These are phyloP conservation scores for Rhododendron williamsianum DNA, from an alignment of 148 eudicot genomes.

Conservation along the genomic window DNA sequence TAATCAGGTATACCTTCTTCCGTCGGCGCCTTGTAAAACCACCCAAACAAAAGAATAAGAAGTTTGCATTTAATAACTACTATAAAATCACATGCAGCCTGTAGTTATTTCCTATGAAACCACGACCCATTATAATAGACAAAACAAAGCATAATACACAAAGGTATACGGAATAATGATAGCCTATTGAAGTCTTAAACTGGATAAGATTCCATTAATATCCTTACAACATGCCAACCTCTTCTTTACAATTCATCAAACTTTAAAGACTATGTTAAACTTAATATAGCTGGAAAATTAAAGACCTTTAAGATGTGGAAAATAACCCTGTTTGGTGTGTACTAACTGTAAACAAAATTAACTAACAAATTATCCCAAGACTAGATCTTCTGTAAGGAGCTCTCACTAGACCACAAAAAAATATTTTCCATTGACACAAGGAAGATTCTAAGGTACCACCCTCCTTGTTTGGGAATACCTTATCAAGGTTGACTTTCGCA, in stretches of 20 bases:
- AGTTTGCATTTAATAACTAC: too few relatives aligned
- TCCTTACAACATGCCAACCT: not conserved
- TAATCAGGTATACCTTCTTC: slow-evolving; percentile 17
- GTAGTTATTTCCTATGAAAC: not conserved
- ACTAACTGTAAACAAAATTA: too few relatives aligned
- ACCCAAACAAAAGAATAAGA: too few relatives aligned
- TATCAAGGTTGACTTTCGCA: too few relatives aligned
- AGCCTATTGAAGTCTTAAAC: not conserved
- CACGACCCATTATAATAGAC: not conserved
- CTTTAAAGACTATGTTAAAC: not conserved
- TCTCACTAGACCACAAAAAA: too few relatives aligned
- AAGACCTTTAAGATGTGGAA: not conserved
- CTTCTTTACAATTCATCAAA: not conserved
- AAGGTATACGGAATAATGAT: not conserved
- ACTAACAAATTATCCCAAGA: too few relatives aligned
- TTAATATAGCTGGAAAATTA: not conserved
- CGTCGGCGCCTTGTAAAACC: slow-evolving; percentile 1
- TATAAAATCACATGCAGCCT: too few relatives aligned
- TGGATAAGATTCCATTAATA: not conserved
- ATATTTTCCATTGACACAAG: too few relatives aligned
- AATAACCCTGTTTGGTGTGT: too few relatives aligned
- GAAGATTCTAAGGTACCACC: too few relatives aligned
- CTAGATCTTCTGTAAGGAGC: too few relatives aligned
- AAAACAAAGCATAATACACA: not conserved
- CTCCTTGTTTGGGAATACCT: too few relatives aligned